These are phyloP conservation scores for Phlyctochytrium bullatum DNA, from an alignment of 192 early-diverging fungal species.

Conservation along the genomic window DNA sequence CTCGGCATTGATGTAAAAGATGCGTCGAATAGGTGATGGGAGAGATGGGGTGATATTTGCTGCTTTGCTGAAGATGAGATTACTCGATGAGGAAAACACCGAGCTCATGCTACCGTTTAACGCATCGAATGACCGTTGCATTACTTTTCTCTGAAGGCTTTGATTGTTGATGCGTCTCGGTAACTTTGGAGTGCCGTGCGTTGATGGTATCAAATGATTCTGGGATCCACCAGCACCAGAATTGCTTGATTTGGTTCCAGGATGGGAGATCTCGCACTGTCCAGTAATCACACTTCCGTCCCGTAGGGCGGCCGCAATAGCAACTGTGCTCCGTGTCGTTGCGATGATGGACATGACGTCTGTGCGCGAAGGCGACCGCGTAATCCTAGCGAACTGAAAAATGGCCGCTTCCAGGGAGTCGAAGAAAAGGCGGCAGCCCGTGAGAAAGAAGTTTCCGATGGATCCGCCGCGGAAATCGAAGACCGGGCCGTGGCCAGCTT, in stretches of 20 bases:
- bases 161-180: not conserved
- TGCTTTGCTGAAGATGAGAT: slow-evolving; percentile 57
- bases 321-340: slow-evolving; percentile 35
- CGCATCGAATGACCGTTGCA: not conserved
- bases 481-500: slow-evolving; percentile 28
- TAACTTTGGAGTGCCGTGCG: not conserved
- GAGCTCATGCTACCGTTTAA: not conserved
- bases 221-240: slow-evolving; percentile 24
- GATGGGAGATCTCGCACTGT: slow-evolving; percentile 78
- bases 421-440: slow-evolving; percentile 74
- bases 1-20: slow-evolving; percentile 73
- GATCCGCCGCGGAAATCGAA: slow-evolving; percentile 74
- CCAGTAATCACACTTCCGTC: slow-evolving; percentile 62
- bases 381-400: slow-evolving; percentile 70
- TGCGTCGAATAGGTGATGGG: slow-evolving; percentile 51
- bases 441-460: slow-evolving; percentile 79
- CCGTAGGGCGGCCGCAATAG: slow-evolving; percentile 68
- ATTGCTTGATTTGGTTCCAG: slow-evolving; percentile 42
- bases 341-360: slow-evolving; percentile 68
- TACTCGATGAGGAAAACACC: slow-evolving; percentile 24
- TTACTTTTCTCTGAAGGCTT: not conserved
- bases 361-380: slow-evolving; percentile 61
- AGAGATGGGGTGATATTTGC: slow-evolving; percentile 33
- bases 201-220: not conserved
- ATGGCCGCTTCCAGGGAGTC: slow-evolving; percentile 64